Evolutionary conservation across 202 grass and related monocot genomes (phyloP), one percentile per base, ranked within the genome.

Genomic region (Panicum hallii): DNA sequence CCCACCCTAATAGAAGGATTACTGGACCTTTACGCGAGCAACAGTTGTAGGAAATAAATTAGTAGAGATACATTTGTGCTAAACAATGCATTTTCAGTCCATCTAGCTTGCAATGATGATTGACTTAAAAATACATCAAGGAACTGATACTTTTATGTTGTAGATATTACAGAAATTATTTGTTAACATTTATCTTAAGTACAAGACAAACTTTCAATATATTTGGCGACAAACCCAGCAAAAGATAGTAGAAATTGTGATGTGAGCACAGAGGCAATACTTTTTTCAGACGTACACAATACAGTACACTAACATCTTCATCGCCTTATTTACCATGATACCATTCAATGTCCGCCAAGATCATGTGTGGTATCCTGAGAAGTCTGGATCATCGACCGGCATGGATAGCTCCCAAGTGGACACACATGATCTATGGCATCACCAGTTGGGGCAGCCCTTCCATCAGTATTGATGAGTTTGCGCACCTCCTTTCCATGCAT

Each of bases 341-440:
- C 0, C 34, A 0, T 48, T 48, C 9, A 89, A 45, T 45, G 49
- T 63, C n/a, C 34, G 42, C 52, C 69, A 70, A 9, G 6, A 30
- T 6, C 62, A 4, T 81, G 0, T 46, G 44, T 48, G 23, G 32
- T 32, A 61, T 53, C 32, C 23, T 54, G 5, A 68, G 78, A 71
- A 48, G 2, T 78, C 11, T 85, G 17, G 11, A 41, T 74, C 53
- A 54, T 63, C 0, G 9, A 49, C 36, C 5, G 23, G 56, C 82
- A 89, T 5, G 78, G 77, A 67, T 77, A 89, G 1, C 26, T 85
- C 63, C 77, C 45, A 56, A 64, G 45, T 63, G 71, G 46, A 77
- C 87, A 89, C 3, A 0, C 38, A 77, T 89, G 87, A 11, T 89
- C 45, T 4, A 55, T n/a, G 48, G 13, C 26, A 12, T 77, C 71